A percentile compares a stretch with the other conserved stretches of the same genome.
Conservation (phyloP, 2,329 filamentous ascomycete genomes). For the Dothideomycetes sp. region DNA sequence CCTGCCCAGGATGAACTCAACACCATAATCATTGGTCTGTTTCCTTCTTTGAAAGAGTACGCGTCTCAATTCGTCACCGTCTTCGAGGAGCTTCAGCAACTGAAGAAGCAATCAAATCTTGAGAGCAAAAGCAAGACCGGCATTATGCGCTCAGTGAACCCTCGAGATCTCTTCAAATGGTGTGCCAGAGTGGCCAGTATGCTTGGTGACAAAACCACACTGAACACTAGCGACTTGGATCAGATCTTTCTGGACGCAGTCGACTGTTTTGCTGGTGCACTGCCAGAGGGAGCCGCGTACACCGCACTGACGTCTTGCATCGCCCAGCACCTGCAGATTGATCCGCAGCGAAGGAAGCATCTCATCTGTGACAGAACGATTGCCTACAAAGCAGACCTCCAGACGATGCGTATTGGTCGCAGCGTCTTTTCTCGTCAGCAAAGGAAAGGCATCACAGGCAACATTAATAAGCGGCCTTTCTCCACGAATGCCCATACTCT, state of each 20-base stretch:
- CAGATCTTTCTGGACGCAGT: slow-evolving; percentile 88
- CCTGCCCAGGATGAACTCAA: slow-evolving; percentile 60
- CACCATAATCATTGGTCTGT: slow-evolving; percentile 59
- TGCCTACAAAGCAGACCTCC: slow-evolving; percentile 41
- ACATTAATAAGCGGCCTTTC: slow-evolving; percentile 39
- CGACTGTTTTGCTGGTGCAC: slow-evolving; percentile 80
- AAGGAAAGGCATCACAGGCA: slow-evolving; percentile 3
- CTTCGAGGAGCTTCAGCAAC: slow-evolving; percentile 34
- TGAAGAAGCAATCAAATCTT: slow-evolving; percentile 33
- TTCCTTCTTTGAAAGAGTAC: slow-evolving; percentile 55
- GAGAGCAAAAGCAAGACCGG: slow-evolving; percentile 40
- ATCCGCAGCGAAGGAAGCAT: slow-evolving; percentile 69
- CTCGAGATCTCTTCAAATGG: slow-evolving; percentile 84
- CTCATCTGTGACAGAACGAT: slow-evolving; percentile 66
- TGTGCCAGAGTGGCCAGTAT: slow-evolving; percentile 64
- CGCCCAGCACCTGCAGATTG: slow-evolving; percentile 77
- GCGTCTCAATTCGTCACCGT: slow-evolving; percentile 45
- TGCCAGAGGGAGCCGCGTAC: slow-evolving; percentile 55
- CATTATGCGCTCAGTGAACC: slow-evolving; percentile 51
- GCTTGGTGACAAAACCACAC: slow-evolving; percentile 49
- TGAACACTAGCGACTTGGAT: slow-evolving; percentile 60
- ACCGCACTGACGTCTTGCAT: slow-evolving; percentile 55
- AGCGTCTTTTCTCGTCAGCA: slow-evolving; percentile 15
- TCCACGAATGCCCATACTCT: slow-evolving; percentile 81
- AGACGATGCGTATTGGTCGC: slow-evolving; percentile 18